Percentiles rank a stretch among this genome's conserved stretches.
Evolutionary conservation across 345 rosid genomes (phyloP).

Genomic region (Corchorus capsularis): DNA sequence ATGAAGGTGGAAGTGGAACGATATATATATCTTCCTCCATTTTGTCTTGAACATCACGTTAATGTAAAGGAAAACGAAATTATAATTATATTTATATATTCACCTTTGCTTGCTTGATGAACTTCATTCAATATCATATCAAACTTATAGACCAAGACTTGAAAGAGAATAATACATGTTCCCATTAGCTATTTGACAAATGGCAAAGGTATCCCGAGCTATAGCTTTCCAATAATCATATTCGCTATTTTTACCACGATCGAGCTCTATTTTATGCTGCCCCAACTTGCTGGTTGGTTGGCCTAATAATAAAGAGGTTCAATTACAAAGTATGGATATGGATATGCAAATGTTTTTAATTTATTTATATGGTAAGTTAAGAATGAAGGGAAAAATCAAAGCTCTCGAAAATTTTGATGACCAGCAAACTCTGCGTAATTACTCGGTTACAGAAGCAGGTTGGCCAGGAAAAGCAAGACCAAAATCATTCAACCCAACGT

Average conservation of each 20-base stretch:
- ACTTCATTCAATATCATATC: background rate
- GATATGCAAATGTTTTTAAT: background rate
- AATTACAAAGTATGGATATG: background rate
- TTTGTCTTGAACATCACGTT: background rate
- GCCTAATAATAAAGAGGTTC: background rate
- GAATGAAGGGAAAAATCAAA: background rate
- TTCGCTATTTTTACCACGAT: background rate
- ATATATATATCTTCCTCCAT: background rate
- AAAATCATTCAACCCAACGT: constrained; percentile 17
- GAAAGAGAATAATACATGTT: constrained; percentile 28
- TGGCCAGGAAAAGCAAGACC: constrained; percentile 7
- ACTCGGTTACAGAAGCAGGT: background rate
- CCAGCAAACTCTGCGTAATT: constrained; percentile 21
- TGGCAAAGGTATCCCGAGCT: constrained; percentile 28
- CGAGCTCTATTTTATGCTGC: background rate
- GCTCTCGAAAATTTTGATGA: background rate
- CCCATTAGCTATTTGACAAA: constrained; percentile 35
- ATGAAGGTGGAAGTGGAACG: background rate
- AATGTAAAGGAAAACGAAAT: background rate
- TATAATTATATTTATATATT: background rate
- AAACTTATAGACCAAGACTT: constrained; percentile 16
- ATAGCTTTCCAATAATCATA: constrained; percentile 23
- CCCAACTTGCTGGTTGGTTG: constrained; percentile 8
- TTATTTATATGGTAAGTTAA: background rate
- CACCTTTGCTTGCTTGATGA: constrained; percentile 1